These are phyloP conservation scores for Leccinellum rugosiceps DNA, from an alignment of 768 basidiomycete genomes.

Conservation along the genomic window DNA sequence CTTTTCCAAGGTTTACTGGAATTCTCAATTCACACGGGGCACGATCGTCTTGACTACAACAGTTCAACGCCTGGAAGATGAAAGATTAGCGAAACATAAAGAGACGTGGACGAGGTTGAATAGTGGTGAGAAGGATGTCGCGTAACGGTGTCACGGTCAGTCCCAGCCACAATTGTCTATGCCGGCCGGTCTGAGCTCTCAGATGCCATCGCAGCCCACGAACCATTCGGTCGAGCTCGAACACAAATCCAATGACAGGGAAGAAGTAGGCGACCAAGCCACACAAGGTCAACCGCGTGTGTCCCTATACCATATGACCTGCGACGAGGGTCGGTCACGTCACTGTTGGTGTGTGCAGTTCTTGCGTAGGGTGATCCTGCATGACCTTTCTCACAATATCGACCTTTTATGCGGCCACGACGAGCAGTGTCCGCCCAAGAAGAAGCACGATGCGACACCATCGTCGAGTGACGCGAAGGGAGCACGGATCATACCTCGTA, in stretches of 20 bases:
- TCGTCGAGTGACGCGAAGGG: slow-evolving; percentile 31
- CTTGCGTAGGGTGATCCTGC: not conserved
- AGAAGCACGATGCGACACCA: slow-evolving; percentile 37
- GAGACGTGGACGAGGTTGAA: too few species aligned
- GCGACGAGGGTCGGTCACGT: slow-evolving; percentile 86
- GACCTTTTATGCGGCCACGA: slow-evolving; percentile 93
- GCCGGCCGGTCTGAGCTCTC: too few species aligned
- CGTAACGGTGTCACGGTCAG: too few species aligned
- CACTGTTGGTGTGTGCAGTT: slow-evolving; percentile 74
- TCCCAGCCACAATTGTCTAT: too few species aligned
- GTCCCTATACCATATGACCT: slow-evolving; percentile 83
- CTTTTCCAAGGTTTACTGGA: too few species aligned
- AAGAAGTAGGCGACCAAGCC: slow-evolving; percentile 55
- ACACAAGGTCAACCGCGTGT: slow-evolving; percentile 89
- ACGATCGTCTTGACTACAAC: too few species aligned
- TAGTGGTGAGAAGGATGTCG: too few species aligned
- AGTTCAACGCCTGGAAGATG: too few species aligned
- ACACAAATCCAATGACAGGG: too few species aligned
- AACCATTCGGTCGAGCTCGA: not conserved
- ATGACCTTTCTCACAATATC: slow-evolving; percentile 54
- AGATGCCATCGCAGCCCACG: too few species aligned
- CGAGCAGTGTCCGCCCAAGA: slow-evolving; percentile 59
- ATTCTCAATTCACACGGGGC: too few species aligned
- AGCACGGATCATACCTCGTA: slow-evolving; percentile 30
- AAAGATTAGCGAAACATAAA: too few species aligned